A percentile compares a stretch with the other conserved stretches of the same genome.
phyloP scores from a whole-genome alignment of 2,329 filamentous ascomycete genomes.

The Teratosphaeria pseudoeucalypti region DNA sequence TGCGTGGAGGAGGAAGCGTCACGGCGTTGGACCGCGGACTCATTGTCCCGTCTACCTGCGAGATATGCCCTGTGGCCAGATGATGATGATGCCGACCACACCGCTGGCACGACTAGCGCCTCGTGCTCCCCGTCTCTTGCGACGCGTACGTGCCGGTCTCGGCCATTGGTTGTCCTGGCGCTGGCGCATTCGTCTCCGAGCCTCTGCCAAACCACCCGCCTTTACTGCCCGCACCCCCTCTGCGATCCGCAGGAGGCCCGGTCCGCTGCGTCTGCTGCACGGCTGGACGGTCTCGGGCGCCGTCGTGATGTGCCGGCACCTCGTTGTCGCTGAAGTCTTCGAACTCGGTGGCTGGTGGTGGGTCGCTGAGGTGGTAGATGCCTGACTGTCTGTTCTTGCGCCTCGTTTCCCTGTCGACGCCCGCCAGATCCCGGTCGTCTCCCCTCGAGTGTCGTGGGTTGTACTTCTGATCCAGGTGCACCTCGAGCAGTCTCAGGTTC shows the following conservation, averaged over 20 bases:
- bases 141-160: neutral
- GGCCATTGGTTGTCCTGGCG: neutral
- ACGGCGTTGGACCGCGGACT: neutral
- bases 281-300: neutral
- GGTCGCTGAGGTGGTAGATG: conserved; percentile 23
- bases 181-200: neutral
- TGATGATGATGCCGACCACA: neutral
- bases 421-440: conserved; percentile 17
- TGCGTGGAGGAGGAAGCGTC: neutral
- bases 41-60: neutral
- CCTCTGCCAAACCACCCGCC: neutral
- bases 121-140: conserved; percentile 2
- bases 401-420: conserved; percentile 21
- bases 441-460: conserved; percentile 28
- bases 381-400: conserved; percentile 24
- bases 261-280: neutral
- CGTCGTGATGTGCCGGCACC: neutral
- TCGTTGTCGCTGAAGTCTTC: conserved; percentile 35
- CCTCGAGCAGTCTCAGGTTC: conserved; percentile 61
- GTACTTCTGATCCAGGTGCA: conserved; percentile 58
- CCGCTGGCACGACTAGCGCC: conserved; percentile 1
- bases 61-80: neutral
- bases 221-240: neutral
- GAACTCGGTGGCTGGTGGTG: conserved; percentile 37
- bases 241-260: neutral